phyloP scores from a whole-genome alignment of 1,284 basidiomycete species.

The Ceratobasidium sp. region DNA sequence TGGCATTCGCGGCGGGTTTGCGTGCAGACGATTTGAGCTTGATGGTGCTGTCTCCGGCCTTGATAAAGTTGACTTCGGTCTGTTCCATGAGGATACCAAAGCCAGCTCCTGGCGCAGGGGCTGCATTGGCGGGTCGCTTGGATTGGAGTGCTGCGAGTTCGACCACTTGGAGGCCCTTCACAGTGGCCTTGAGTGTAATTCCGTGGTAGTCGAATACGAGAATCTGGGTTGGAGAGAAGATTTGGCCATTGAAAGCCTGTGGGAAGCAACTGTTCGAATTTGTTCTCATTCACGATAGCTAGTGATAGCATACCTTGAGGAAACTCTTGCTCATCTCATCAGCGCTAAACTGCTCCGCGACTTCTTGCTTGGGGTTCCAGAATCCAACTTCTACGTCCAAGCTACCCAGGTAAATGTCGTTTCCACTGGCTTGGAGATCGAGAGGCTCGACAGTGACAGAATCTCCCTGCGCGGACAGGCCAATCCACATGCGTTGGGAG shows the following conservation, averaged over 20 bases:
- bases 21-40: conserved; percentile 95
- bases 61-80: conserved; percentile 91
- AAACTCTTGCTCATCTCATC: conserved; percentile 89
- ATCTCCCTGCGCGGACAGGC: conserved; percentile 83
- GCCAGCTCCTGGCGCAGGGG: conserved; percentile 53
- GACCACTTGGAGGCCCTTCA: conserved; percentile 76
- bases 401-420: conserved; percentile 79
- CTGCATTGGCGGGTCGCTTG: conserved; percentile 57
- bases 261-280: neutral
- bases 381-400: conserved; percentile 87
- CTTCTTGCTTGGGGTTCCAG: conserved; percentile 71
- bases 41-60: conserved; percentile 83
- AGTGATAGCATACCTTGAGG: conserved; percentile 61
- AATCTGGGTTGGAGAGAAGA: conserved; percentile 81
- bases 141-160: conserved; percentile 76
- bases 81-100: conserved; percentile 90
- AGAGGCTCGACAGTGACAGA: conserved; percentile 77
- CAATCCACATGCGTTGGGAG: conserved; percentile 88
- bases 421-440: conserved; percentile 68
- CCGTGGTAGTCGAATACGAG: conserved; percentile 94
- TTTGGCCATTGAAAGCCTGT: conserved; percentile 68
- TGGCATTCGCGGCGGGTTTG: conserved; percentile 95
- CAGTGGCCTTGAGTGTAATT: conserved; percentile 80
- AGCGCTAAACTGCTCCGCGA: conserved; percentile 80
- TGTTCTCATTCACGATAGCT: neutral